phyloP scores from a whole-genome alignment of 106 monocot genomes.

The Triglochin maritima region DNA sequence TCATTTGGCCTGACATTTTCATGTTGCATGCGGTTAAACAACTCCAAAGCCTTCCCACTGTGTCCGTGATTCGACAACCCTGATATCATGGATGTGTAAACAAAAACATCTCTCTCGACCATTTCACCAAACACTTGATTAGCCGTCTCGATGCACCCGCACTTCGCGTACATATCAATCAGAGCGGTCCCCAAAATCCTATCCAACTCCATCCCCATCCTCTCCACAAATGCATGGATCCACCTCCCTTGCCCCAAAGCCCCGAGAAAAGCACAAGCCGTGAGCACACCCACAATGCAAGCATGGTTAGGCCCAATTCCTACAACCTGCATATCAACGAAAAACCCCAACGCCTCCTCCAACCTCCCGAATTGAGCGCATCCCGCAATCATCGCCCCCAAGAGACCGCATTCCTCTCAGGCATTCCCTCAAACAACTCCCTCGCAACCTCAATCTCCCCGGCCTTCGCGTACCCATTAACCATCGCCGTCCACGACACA shows the following conservation, averaged over 20 bases:
- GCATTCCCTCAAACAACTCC: constrained; percentile 21
- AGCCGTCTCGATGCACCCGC: constrained; percentile 23
- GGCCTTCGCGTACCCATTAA: constrained; percentile 12
- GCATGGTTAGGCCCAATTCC: constrained; percentile 18
- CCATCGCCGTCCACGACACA: constrained; percentile 24
- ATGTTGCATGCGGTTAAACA: constrained; percentile 47
- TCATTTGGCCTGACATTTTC: constrained; percentile 63
- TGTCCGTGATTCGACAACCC: constrained; percentile 62
- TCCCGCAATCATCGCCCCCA: constrained; percentile 21
- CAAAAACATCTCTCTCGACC: constrained; percentile 61
- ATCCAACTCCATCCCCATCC: constrained; percentile 19
- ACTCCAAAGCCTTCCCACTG: constrained; percentile 34
- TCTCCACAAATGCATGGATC: constrained; percentile 17
- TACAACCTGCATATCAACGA: constrained; percentile 17
- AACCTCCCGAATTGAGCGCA: constrained; percentile 21
- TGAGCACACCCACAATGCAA: constrained; percentile 17
- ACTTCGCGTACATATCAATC: constrained; percentile 28
- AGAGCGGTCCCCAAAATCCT: constrained; percentile 26
- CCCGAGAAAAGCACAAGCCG: constrained; percentile 20
- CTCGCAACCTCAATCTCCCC: constrained; percentile 11
- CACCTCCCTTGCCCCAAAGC: constrained; percentile 25
- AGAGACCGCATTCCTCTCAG: constrained; percentile 18
- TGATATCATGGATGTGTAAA: constrained; percentile 70
- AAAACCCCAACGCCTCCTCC: constrained; percentile 14
- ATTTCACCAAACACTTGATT: constrained; percentile 41